These are phyloP conservation scores for Hypoxylon intermedium DNA, from an alignment of 495 filamentous ascomycete species.

Conservation along the genomic window DNA sequence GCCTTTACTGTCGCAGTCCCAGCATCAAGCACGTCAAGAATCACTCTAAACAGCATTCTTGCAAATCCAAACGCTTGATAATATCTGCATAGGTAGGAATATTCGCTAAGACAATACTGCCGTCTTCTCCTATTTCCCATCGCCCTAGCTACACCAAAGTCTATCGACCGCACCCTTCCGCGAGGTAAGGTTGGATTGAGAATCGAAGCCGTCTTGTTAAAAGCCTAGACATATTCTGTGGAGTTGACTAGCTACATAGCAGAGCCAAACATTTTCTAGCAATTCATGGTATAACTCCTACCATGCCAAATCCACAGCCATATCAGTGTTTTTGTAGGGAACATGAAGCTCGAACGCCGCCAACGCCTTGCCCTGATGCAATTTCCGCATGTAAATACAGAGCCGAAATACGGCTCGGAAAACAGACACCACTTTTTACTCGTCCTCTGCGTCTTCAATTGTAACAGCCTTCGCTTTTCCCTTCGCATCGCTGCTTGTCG, in stretches of 20 bases:
- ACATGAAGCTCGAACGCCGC: constrained; percentile 35
- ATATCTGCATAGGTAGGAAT: no score
- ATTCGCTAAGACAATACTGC: background rate
- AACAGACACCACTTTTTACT: constrained; percentile 18
- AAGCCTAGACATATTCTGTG: constrained; percentile 10
- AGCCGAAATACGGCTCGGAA: constrained; percentile 9
- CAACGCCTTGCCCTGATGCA: constrained; percentile 47
- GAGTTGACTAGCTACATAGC: background rate
- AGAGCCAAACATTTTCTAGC: constrained; percentile 6
- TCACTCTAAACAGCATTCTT: background rate
- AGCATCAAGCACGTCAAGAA: background rate
- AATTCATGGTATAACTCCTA: constrained; percentile 22
- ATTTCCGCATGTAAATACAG: constrained; percentile 34
- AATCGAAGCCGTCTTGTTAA: background rate
- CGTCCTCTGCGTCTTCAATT: constrained; percentile 47
- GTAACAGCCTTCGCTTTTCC: constrained; percentile 50
- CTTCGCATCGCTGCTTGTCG: constrained; percentile 33
- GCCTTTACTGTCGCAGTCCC: no score
- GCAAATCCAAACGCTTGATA: background rate
- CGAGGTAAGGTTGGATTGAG: background rate
- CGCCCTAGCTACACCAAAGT: constrained; percentile 7
- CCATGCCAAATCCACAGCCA: constrained; percentile 23
- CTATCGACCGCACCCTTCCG: background rate
- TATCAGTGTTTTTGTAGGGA: constrained; percentile 16
- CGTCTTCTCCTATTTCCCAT: constrained; percentile 11